Evolutionary conservation across 164 flowering plant genomes (phyloP), one percentile per base, ranked within the genome.

Genomic region (Chimonanthus praecox): DNA sequence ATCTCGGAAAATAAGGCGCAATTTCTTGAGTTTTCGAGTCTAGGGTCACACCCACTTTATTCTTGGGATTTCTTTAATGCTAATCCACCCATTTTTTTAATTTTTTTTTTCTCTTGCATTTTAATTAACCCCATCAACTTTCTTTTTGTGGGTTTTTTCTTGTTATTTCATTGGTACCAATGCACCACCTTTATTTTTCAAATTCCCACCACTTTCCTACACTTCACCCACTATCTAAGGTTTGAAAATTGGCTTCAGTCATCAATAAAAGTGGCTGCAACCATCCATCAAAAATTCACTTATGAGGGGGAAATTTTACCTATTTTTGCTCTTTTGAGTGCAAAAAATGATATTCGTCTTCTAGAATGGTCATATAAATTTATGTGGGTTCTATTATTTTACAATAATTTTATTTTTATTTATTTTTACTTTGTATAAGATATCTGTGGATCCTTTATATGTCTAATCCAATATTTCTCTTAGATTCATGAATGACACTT

Each of bases 1-100:
- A 76, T 70, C 60, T 77, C 83, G 70, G 80, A 78, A 82, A 84
- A 79, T 69, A 68, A 79, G 84, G 83, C 82, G 69, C 82, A 81
- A 75, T 79, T 76, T 75, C 76, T 78, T 81, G 83, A 77, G 79
- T 74, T 81, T 68, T 77, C 75, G 65, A 69, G 33, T 33, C 33
- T 1, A 33, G 33, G 0, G 33, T 33, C 33, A 79, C 69, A 78
- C 79, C 80, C 70, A 83, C 84, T 78, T 76, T 74, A 77, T 70
- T 20, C 15, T 70, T 72, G 49, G 71, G 73, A 63, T 82, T 80
- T 82, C 82, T 84, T 82, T 84, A 82, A 74, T 77, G 80, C 75
- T 74, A 83, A 82, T 71, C 83, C 83, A 81, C 78, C 82, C 77
- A 78, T 76, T 69, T 76, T 69, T 66, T 64, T 71, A 33, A 33